Evolutionary conservation across 768 basidiomycete genomes (phyloP), one percentile per base, ranked within the genome.

Genomic region (Suillus fuscotomentosus): DNA sequence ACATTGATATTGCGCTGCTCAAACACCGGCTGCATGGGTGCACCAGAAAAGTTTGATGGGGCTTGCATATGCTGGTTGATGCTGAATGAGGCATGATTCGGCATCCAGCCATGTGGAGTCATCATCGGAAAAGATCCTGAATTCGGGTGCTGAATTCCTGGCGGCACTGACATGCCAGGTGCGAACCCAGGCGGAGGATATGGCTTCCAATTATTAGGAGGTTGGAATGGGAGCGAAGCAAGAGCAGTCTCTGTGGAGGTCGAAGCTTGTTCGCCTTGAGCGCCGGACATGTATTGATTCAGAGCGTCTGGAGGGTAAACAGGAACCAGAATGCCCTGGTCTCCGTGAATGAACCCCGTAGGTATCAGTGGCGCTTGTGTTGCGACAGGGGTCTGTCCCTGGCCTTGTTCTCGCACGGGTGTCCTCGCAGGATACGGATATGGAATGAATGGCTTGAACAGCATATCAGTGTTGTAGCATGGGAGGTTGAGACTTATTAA

Each of bases 251-350:
- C 68, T 45, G 61, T 57, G 50, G 66, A 70, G 60, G 42, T 50
- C 34, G 70, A 67, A 17, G 41, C 68, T n/a, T 68, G 71, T n/a
- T 69, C 64, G 34, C 72, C 66, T 64, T 79, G 80, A 63, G 74
- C 76, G 57, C 79, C 77, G 27, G 86, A 72, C 85, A 91, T 86
- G 68, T 91, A 91, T 61, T 86, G 84, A 66, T 89, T 84, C 34
- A 91, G 80, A 2, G 86, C 89, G 54, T 91, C 90, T 3, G 86
- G 86, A 31, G 83, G 84, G 71, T 92, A 91, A 39, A 90, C 82
- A 27, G 90, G 83, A 48, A 90, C 84, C 36, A 91, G 79, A n/a
- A 85, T 85, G 5, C 90, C 89, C 60, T 88, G 87, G 62, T 90
- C 88, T 62, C 87, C 86, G 65, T 90, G 88, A 61, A 89, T 84